Conservation (phyloP, 2,329 filamentous ascomycete genomes). For the Aspergillus persii region DNA sequence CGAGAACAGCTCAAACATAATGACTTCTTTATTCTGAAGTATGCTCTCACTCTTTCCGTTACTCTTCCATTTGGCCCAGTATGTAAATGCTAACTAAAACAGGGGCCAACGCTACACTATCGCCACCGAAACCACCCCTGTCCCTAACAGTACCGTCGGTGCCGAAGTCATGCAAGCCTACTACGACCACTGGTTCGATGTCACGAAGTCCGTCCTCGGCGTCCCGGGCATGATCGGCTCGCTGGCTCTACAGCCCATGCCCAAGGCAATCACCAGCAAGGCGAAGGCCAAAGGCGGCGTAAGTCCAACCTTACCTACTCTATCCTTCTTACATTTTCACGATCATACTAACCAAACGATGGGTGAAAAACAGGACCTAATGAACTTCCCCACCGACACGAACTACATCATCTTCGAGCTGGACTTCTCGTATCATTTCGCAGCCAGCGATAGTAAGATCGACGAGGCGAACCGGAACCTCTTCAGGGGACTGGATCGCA, state of each 20-base stretch:
- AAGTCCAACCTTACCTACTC: constrained; percentile 22
- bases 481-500: constrained; percentile 36
- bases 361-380: constrained; percentile 31
- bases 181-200: constrained; percentile 35
- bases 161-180: constrained; percentile 29
- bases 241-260: constrained; percentile 39
- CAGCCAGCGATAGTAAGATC: constrained; percentile 36
- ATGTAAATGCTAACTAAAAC: not conserved
- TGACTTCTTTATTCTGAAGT: constrained; percentile 36
- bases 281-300: constrained; percentile 37
- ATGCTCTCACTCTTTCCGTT: not conserved
- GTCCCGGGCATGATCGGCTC: constrained; percentile 31
- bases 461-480: constrained; percentile 40
- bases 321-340: not conserved
- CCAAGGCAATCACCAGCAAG: constrained; percentile 32
- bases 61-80: not conserved
- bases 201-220: constrained; percentile 26
- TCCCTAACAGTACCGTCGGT: constrained; percentile 32
- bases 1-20: constrained; percentile 36
- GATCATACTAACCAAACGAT: too few species aligned
- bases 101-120: constrained; percentile 41
- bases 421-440: constrained; percentile 41
- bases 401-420: constrained; percentile 48
- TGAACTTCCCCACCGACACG: constrained; percentile 39
- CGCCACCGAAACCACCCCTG: constrained; percentile 39